A percentile compares a stretch with the other conserved stretches of the same genome.
Conservation (phyloP, 2,329 filamentous ascomycete species). For the Fusarium goolgardi region DNA sequence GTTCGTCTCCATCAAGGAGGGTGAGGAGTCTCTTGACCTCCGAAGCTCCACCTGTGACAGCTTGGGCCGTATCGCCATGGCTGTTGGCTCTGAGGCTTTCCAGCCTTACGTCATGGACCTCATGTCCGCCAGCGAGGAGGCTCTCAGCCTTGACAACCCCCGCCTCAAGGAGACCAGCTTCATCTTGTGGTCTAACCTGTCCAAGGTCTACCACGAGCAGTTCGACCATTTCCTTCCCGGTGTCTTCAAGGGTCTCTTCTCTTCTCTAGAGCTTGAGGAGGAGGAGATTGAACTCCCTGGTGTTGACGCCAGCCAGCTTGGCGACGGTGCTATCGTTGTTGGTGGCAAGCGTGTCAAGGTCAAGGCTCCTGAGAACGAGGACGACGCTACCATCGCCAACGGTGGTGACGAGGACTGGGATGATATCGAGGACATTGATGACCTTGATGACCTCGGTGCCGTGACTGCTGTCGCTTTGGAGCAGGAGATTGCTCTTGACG, state of each 20-base stretch:
- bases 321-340: conserved; percentile 80
- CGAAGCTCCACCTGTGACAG: conserved; percentile 91
- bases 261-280: conserved; percentile 87
- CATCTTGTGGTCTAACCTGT: conserved; percentile 94
- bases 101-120: conserved; percentile 90
- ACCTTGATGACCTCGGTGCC: conserved; percentile 85
- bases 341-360: conserved; percentile 89
- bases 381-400: conserved; percentile 66
- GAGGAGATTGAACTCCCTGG: conserved; percentile 86
- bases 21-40: conserved; percentile 88
- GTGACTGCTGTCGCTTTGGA: conserved; percentile 92
- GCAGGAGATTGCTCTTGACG: conserved; percentile 97
- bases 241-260: conserved; percentile 82
- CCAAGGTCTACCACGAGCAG: conserved; percentile 90
- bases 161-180: conserved; percentile 96
- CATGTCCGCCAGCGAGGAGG: conserved; percentile 93
- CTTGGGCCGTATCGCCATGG: conserved; percentile 90
- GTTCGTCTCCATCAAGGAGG: conserved; percentile 87
- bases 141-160: conserved; percentile 86
- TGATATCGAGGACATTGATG: conserved; percentile 81
- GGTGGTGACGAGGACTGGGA: conserved; percentile 67
- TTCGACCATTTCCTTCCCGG: conserved; percentile 83
- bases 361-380: conserved; percentile 64
- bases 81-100: conserved; percentile 87
- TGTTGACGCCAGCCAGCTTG: conserved; percentile 66